phyloP scores from a whole-genome alignment of 1,284 basidiomycete genomes.

The Apiotrichum domesticum region DNA sequence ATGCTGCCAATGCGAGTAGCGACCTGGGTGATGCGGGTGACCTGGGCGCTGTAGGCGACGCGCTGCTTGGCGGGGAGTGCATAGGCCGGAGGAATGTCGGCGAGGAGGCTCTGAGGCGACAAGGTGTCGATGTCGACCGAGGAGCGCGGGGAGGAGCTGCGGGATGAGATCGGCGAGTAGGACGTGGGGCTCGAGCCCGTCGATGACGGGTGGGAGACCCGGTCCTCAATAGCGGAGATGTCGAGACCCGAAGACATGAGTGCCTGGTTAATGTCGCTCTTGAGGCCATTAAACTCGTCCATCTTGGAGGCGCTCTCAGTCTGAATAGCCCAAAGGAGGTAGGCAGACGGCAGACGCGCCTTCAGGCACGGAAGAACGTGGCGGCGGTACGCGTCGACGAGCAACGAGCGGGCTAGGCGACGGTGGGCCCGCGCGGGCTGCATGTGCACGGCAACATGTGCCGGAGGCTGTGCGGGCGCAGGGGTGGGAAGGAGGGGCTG shows the following conservation, averaged over 20 bases:
- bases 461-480: slow-evolving; percentile 2
- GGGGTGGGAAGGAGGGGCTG: slow-evolving; percentile 36
- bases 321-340: slow-evolving; percentile 39
- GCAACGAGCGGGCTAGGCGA: slow-evolving; percentile 61
- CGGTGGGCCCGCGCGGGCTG: slow-evolving; percentile 56
- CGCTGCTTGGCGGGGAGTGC: slow-evolving; percentile 29
- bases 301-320: slow-evolving; percentile 31
- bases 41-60: slow-evolving; percentile 28
- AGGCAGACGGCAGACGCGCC: slow-evolving; percentile 35
- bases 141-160: slow-evolving; percentile 10
- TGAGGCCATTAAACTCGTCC: slow-evolving; percentile 30
- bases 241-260: slow-evolving; percentile 24
- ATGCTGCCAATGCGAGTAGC: slow-evolving; percentile 32
- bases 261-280: slow-evolving; percentile 28
- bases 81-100: slow-evolving; percentile 38
- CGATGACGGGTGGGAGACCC: background rate
- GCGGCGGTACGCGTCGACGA: slow-evolving; percentile 67
- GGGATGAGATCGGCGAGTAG: slow-evolving; percentile 9
- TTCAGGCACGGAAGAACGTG: slow-evolving; percentile 56
- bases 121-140: slow-evolving; percentile 11
- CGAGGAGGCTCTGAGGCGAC: slow-evolving; percentile 31
- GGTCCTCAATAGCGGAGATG: slow-evolving; percentile 2
- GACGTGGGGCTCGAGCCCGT: slow-evolving; percentile 3
- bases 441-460: slow-evolving; percentile 19
- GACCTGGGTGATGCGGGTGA: slow-evolving; percentile 34